Conservation (phyloP, 495 filamentous ascomycete species). For the Cercophora sp. region DNA sequence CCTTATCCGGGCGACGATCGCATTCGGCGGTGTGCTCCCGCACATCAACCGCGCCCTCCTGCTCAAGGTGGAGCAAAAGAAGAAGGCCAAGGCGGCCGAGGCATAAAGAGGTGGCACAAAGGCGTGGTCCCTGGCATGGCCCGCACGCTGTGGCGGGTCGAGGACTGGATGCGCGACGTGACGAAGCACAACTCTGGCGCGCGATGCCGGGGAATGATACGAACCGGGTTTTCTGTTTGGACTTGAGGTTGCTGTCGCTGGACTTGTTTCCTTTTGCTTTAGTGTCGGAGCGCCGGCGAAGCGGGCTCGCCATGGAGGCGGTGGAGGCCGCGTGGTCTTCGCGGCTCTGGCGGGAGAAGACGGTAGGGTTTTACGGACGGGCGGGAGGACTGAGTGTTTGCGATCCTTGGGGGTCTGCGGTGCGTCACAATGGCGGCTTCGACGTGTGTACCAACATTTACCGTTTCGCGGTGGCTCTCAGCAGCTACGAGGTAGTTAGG, state of each 20-base stretch:
- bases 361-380: background rate
- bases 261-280: slow-evolving; percentile 12
- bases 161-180: too few relatives aligned
- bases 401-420: too few relatives aligned
- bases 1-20: slow-evolving; percentile 94
- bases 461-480: background rate
- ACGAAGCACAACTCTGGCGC: background rate
- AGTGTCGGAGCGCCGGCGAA: slow-evolving; percentile 2
- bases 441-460: slow-evolving; percentile 13
- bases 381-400: too few relatives aligned
- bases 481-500: too few relatives aligned
- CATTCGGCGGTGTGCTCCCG: slow-evolving; percentile 94
- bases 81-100: slow-evolving; percentile 75
- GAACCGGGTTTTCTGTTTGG: slow-evolving; percentile 3
- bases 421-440: too few relatives aligned
- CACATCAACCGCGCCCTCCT: slow-evolving; percentile 98
- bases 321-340: too few relatives aligned
- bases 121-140: background rate
- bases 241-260: slow-evolving; percentile 6
- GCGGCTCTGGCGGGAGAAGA: background rate
- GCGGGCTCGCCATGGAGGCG: background rate
- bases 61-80: slow-evolving; percentile 99
- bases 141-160: background rate
- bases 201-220: background rate
- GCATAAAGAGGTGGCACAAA: slow-evolving; percentile 33